Percentiles rank a stretch among this genome's conserved stretches.
These are phyloP conservation scores for Epichloe gansuensis DNA, from an alignment of 2,329 filamentous ascomycete genomes.

Conservation along the genomic window DNA sequence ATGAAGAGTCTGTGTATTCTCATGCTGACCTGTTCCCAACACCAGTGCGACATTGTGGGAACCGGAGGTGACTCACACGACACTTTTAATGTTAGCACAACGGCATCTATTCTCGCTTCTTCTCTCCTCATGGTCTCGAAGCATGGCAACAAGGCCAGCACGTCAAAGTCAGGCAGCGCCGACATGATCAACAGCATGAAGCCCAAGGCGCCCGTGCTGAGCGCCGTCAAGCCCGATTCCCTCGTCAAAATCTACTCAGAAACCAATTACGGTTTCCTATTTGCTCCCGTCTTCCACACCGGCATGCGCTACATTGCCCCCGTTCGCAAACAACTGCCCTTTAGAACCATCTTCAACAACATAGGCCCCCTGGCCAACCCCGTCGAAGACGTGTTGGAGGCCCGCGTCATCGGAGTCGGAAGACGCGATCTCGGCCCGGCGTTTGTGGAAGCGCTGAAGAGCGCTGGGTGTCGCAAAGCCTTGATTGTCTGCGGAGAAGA, in stretches of 20 bases:
- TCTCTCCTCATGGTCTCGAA: conserved; percentile 78
- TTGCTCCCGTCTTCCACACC: conserved; percentile 90
- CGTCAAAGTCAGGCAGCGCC: conserved; percentile 88
- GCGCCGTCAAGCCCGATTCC: conserved; percentile 58
- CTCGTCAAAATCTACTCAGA: conserved; percentile 60
- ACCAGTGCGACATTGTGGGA: conserved; percentile 79
- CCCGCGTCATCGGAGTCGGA: conserved; percentile 85
- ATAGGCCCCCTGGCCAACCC: conserved; percentile 88
- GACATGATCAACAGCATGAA: conserved; percentile 71
- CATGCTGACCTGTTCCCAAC: background rate
- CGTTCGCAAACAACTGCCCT: conserved; percentile 76
- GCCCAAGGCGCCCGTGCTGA: conserved; percentile 60
- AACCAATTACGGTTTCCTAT: conserved; percentile 90
- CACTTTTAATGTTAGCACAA: conserved; percentile 97
- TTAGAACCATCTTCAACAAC: conserved; percentile 96
- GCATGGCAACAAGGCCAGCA: conserved; percentile 91
- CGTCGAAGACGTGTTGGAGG: conserved; percentile 71
- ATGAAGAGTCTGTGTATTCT: conserved; percentile 4
- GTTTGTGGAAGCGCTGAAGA: conserved; percentile 71
- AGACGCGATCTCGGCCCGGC: conserved; percentile 75
- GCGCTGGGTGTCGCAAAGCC: conserved; percentile 68
- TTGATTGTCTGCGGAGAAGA: conserved; percentile 88
- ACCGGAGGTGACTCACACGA: conserved; percentile 94
- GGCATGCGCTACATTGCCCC: conserved; percentile 83
- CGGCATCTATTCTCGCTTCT: conserved; percentile 82